These are phyloP conservation scores for Ophiostoma montium DNA, from an alignment of 2,329 filamentous ascomycete species.

Conservation along the genomic window DNA sequence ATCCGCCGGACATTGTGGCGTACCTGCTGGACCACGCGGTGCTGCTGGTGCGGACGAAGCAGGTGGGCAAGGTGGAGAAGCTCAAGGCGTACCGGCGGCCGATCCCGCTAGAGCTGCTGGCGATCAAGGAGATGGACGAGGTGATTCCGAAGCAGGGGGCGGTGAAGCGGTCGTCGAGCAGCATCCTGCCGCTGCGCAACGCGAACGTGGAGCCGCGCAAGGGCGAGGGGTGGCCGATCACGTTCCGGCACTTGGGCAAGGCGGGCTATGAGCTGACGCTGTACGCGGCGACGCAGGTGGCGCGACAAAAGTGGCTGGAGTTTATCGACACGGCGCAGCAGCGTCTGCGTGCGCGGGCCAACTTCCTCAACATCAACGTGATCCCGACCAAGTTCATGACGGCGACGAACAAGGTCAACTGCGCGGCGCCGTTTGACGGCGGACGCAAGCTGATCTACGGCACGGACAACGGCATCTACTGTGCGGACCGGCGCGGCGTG, in stretches of 20 bases:
- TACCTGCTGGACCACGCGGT: constrained; percentile 96
- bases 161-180: constrained; percentile 72
- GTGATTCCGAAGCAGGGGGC: constrained; percentile 70
- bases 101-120: constrained; percentile 82
- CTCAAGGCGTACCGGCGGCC: constrained; percentile 86
- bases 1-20: constrained; percentile 78
- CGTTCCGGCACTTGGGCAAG: constrained; percentile 90
- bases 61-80: constrained; percentile 84
- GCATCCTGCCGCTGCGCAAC: constrained; percentile 46
- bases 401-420: constrained; percentile 72
- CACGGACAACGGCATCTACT: constrained; percentile 85
- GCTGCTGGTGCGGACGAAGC: constrained; percentile 79
- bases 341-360: constrained; percentile 70
- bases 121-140: constrained; percentile 95
- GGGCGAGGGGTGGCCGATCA: constrained; percentile 77
- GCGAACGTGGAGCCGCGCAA: constrained; percentile 41
- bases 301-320: constrained; percentile 93
- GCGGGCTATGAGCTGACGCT: constrained; percentile 87
- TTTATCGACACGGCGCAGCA: constrained; percentile 85
- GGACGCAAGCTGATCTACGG: constrained; percentile 89
- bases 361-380: constrained; percentile 69
- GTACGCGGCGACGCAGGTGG: constrained; percentile 72
- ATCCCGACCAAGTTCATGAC: constrained; percentile 48
- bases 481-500: constrained; percentile 77
- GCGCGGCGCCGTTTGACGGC: constrained; percentile 86